phyloP scores from a whole-genome alignment of 83 land plant species.

The Larix sibirica region DNA sequence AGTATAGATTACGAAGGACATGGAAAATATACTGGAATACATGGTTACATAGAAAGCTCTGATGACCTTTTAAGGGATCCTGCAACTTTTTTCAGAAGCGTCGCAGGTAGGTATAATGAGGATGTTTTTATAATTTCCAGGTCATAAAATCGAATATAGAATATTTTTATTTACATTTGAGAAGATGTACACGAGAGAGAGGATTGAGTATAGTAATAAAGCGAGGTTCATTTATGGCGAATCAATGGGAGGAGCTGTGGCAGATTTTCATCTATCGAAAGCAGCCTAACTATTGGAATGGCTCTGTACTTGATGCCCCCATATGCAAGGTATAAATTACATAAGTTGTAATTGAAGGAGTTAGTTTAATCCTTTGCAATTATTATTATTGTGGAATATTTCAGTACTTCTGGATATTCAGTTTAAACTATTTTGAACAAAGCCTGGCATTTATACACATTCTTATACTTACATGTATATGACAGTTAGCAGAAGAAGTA shows the following conservation, averaged over 20 bases:
- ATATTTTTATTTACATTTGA: not conserved
- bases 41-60: constrained; percentile 51
- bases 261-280: constrained; percentile 24
- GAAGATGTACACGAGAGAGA: constrained; percentile 15
- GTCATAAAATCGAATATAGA: not conserved
- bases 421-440: no score
- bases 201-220: constrained; percentile 30
- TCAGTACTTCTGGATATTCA: no score
- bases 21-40: constrained; percentile 78
- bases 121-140: not conserved
- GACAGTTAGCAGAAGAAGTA: no score
- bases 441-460: no score
- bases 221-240: constrained; percentile 47
- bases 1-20: constrained; percentile 84
- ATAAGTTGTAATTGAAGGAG: no score
- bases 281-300: no score
- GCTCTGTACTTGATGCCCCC: constrained; percentile 45
- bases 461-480: no score
- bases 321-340: constrained; percentile 47
- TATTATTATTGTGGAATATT: no score
- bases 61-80: constrained; percentile 65
- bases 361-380: no score
- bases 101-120: constrained; percentile 46
- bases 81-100: constrained; percentile 40
- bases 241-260: constrained; percentile 57